Base-by-base conservation (phyloP, 805 yeast species). In the Cyberlindnera lachancei region DNA sequence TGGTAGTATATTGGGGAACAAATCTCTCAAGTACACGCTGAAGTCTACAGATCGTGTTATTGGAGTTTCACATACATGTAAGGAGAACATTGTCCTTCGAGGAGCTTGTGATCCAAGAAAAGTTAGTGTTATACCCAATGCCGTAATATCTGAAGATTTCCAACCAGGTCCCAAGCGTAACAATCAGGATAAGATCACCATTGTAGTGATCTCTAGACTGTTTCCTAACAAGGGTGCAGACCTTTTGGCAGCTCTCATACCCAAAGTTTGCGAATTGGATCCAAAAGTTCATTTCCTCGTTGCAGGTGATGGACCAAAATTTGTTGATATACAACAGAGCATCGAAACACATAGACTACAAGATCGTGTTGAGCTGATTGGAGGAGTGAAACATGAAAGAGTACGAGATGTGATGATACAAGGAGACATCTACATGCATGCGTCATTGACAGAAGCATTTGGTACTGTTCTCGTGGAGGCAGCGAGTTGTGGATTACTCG, bases 151-250 rank as follows among this genome's bases (percentile, higher is more conserved):
- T 5, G 71, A 73, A 28, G 94, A 88, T 53, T 92, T 92, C 53
- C 53, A 54, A n/a, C 87, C 86, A 6, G 39, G 47, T 31, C 19
- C 25, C 17, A 19, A 18, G 6, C 35, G 27, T 31, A 43, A 58
- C 14, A 55, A 60, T 4, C 57, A 34, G 3, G 29, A 31, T 12
- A 29, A 58, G 16, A 79, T 92, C 23, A 86, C 94, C 1, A 79
- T 92, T 13, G 95, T 92, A 18, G 90, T 86, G 14, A 90, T 94
- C 16, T 83, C 96, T 7, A 64, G 99, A 43, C 63, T 92, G 15
- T 92, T 83, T 52, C 94, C 94, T n/a, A 92, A 92, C 55, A 92
- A 92, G 53, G 99, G 99, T 22, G 92, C 94, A 0, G 98, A 88
- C 50, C 63, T 92, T 15, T 59, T 92, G 15, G 77, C 82, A 3